Base-by-base conservation (phyloP, 2,329 filamentous ascomycete genomes). In the Pseudohalonectria lignicola region DNA sequence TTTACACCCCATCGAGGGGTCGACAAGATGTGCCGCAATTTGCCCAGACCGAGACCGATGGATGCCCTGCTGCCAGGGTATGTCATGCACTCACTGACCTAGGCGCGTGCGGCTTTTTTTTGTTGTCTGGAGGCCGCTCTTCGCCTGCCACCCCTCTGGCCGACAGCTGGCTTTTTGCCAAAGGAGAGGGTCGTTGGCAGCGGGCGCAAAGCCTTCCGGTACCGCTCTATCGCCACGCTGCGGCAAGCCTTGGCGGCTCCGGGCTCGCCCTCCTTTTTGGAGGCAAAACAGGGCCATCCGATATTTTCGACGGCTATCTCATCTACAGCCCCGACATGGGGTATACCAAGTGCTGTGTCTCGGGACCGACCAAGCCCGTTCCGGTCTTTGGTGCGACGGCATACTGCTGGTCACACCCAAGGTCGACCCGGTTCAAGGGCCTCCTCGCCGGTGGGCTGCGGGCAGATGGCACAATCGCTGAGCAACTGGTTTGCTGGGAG, bases 81-180 rank as follows among this genome's bases (percentile, higher is more conserved):
- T 92, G 85, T 48, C 85, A 92, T 55, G 82, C 83, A 0, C 64
- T 87, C 16, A 88, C 82, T 16, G 66, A 76, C 35, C 53, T 93
- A 5, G 70, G 68, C 2, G 60, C 66, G 25, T 57, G 60, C 17
- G 72, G 73, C 13, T 70, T 69, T 42, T 58, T 95, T 10, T 63
- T 94, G n/a, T n/a, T n/a, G 34, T 69, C 75, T 21, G 88, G 90
- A 18, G 90, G 90, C 5, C 73, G 88, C 42, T 68, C 72, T n/a
- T 90, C 86, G 7, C 87, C 88, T 4, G 67, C 77, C 11, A 70
- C 68, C 21, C 77, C 77, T 2, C 63, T 86, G 31, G 64, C 64
- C 26, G 84, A 92, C 54, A 87, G 82, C 48, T 95, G 86, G 86
- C 48, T 87, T 2, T 75, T 80, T 45, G 66, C 71, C 37, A 70